Base-by-base conservation (phyloP, 2,329 filamentous ascomycete species). In the Xylariaceae sp. region DNA sequence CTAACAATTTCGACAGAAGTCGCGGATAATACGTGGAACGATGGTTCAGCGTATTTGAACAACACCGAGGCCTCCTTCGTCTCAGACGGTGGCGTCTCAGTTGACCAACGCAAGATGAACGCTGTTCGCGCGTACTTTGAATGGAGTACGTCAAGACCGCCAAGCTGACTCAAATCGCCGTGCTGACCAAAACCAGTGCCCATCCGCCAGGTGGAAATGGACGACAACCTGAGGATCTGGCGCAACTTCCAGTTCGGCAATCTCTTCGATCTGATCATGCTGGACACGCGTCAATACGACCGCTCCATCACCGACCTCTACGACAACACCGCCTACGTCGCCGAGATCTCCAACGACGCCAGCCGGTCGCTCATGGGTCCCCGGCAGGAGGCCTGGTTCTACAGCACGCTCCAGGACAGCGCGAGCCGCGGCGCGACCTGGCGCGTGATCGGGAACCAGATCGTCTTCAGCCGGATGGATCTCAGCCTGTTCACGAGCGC, bases 361-460 rank as follows among this genome's bases (percentile, higher is more conserved):
- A 73, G 79, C 12, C 78, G 85, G 4, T 78, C 76, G 0, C 66
- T 89, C 51, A 88, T 89, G 83, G 85, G 85, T 1, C 66, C 73
- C 1, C 73, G 78, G 3, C 85, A 89, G 56, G 85, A 89, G 60
- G 76, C 77, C 50, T 89, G 86, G 85, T 82, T 87, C 61, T 85
- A 84, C 59, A 68, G 69, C 28, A 66, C 69, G 24, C 67, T 86
- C 4, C 69, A 68, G 6, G 61, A 74, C 36, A 83, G 79, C 3
- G 68, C 74, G 11, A 54, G 74, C 4, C 74, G 84, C 18, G 80
- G 79, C 15, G 79, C 84, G 1, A 72, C 75, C 0, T 89, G 85
- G 85, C 72, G 85, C 34, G 58, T 89, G 12, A 74, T 89, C 31
- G 85, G 85, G 9, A 84, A 79, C 26, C 84, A 88, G 57, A 77